Evolutionary conservation across 1,139 yeast genomes (phyloP).

Genomic region (Candida gigantensis): DNA sequence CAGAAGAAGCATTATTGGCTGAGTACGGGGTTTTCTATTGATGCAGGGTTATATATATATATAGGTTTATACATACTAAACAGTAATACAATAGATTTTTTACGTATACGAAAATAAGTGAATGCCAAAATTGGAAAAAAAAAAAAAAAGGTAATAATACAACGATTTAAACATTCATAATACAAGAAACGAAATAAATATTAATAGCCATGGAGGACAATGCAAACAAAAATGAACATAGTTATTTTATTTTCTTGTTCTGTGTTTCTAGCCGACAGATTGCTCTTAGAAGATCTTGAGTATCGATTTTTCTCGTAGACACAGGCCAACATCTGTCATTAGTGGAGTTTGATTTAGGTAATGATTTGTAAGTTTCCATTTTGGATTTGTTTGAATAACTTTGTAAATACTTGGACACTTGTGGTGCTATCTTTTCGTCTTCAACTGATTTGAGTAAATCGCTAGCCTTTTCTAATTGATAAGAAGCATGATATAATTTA

Average conservation of each 20-base stretch:
- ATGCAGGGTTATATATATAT: background rate
- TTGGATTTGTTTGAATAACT: constrained; percentile 21
- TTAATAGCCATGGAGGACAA: background rate
- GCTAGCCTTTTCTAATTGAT: constrained; percentile 23
- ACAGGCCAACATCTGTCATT: constrained; percentile 18
- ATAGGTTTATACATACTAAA: background rate
- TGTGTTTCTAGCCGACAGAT: constrained; percentile 20
- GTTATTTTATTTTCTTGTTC: background rate
- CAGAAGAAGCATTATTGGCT: background rate
- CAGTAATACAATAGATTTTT: constrained; percentile 3
- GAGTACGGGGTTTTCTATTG: background rate
- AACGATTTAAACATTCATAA: background rate
- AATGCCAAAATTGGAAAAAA: background rate
- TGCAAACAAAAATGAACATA: no score
- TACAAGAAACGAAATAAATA: constrained; percentile 9
- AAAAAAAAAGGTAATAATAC: background rate
- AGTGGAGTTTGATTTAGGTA: constrained; percentile 7
- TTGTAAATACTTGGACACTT: constrained; percentile 21
- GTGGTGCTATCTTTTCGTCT: constrained; percentile 17
- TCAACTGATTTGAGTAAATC: constrained; percentile 22
- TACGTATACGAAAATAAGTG: background rate
- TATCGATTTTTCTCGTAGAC: constrained; percentile 19
- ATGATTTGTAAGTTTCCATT: constrained; percentile 13
- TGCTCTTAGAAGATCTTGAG: constrained; percentile 23
- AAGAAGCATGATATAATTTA: constrained; percentile 22